Conservation (phyloP, 306 rosid species). For the Bauhinia variegata region DNA sequence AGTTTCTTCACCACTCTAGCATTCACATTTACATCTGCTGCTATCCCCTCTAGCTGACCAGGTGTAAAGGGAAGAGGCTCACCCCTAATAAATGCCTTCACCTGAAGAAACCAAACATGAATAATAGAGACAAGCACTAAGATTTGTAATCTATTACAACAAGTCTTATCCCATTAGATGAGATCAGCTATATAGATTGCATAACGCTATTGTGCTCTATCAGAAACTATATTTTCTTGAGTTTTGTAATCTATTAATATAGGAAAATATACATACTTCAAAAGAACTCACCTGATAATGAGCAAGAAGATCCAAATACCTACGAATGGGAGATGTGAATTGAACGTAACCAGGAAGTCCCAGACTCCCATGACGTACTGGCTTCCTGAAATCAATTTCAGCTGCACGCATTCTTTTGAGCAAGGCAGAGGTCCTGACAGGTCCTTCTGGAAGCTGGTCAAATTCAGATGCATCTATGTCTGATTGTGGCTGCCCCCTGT, state of each 20-base stretch:
- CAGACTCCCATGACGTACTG: slow-evolving; percentile 82
- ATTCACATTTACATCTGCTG: slow-evolving; percentile 64
- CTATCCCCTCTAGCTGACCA: slow-evolving; percentile 83
- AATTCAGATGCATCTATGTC: slow-evolving; percentile 73
- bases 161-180: too few species aligned
- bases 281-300: slow-evolving; percentile 78
- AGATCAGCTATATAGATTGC: too few species aligned
- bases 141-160: too few species aligned
- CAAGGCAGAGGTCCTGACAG: slow-evolving; percentile 88
- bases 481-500: slow-evolving; percentile 98
- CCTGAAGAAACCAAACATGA: slow-evolving; percentile 44
- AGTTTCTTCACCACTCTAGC: slow-evolving; percentile 73
- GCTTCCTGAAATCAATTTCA: slow-evolving; percentile 96
- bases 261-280: slow-evolving; percentile 13
- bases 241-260: slow-evolving; percentile 18
- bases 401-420: slow-evolving; percentile 93
- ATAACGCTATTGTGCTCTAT: too few species aligned
- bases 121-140: too few species aligned
- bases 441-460: slow-evolving; percentile 97
- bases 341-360: slow-evolving; percentile 95
- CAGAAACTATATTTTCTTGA: too few species aligned
- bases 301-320: slow-evolving; percentile 95
- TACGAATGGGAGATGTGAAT: slow-evolving; percentile 97
- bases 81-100: slow-evolving; percentile 82
- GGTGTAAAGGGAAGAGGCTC: slow-evolving; percentile 75